phyloP scores from a whole-genome alignment of 116 monocot genomes.

The Cymodocea nodosa region DNA sequence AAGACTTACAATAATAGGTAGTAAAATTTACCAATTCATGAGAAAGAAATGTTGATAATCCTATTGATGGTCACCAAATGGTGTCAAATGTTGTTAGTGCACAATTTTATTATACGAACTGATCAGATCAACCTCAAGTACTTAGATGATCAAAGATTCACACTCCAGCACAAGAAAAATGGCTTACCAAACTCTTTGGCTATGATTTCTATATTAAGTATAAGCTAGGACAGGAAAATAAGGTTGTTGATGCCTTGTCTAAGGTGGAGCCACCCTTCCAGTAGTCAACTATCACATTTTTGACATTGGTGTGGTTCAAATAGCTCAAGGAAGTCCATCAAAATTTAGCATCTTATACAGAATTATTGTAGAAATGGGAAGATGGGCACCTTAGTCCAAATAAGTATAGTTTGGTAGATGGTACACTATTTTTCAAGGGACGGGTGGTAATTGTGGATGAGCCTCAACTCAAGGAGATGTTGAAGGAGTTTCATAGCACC shows the following conservation, averaged over 20 bases:
- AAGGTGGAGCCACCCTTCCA: too few relatives aligned
- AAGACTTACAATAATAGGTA: too few relatives aligned
- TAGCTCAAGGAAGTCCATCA: not conserved
- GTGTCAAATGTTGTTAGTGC: too few relatives aligned
- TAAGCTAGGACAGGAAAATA: not conserved
- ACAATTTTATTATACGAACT: not conserved
- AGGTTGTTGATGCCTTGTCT: not conserved
- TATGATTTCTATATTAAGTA: not conserved
- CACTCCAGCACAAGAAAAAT: not conserved
- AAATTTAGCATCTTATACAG: not conserved
- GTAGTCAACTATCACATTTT: too few relatives aligned
- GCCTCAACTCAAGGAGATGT: too few relatives aligned
- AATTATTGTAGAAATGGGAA: not conserved
- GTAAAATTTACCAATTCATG: not conserved
- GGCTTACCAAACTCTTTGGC: not conserved
- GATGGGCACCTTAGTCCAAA: not conserved
- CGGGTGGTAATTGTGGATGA: not conserved
- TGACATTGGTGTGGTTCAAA: too few relatives aligned
- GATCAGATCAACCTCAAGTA: not conserved
- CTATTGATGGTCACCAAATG: not conserved
- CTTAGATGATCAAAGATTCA: not conserved
- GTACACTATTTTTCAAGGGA: not conserved
- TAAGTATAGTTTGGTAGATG: not conserved
- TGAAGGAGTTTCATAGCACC: too few relatives aligned
- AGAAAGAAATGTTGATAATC: not conserved